Conservation (phyloP, 805 yeast genomes). For the Teunomyces pallodes region DNA sequence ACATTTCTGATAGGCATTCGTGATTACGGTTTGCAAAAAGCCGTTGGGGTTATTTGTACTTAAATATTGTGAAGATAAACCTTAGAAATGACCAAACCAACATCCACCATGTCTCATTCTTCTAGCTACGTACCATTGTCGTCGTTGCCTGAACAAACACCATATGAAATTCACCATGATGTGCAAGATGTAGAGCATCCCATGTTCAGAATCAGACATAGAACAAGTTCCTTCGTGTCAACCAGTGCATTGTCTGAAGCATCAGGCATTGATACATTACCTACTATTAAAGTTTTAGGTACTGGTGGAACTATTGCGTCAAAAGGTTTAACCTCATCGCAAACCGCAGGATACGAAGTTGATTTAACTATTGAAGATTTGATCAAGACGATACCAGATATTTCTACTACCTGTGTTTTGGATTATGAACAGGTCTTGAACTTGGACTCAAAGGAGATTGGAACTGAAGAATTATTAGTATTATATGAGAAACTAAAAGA, state of each 20-base stretch:
- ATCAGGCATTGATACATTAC: slow-evolving; percentile 16
- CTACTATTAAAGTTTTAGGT: slow-evolving; percentile 48
- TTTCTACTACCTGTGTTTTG: slow-evolving; percentile 51
- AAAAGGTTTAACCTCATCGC: slow-evolving; percentile 44
- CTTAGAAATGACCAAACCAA: not conserved
- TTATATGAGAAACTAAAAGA: slow-evolving; percentile 47
- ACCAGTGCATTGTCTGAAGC: slow-evolving; percentile 12
- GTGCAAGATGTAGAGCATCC: slow-evolving; percentile 28
- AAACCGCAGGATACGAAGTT: slow-evolving; percentile 54
- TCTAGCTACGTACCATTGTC: slow-evolving; percentile 1
- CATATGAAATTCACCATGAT: slow-evolving; percentile 22
- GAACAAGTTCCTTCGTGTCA: slow-evolving; percentile 30
- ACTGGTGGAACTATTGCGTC: slow-evolving; percentile 64
- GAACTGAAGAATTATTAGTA: slow-evolving; percentile 42
- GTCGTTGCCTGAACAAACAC: slow-evolving; percentile 6
- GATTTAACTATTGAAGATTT: slow-evolving; percentile 53
- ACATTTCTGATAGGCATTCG: not conserved
- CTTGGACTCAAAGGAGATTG: slow-evolving; percentile 58
- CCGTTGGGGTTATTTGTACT: not conserved
- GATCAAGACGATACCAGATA: slow-evolving; percentile 54
- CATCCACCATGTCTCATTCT: not conserved
- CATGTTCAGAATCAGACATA: slow-evolving; percentile 33
- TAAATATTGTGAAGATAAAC: not conserved
- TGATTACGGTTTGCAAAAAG: not conserved
- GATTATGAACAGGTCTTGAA: slow-evolving; percentile 64